A percentile compares a stretch with the other conserved stretches of the same genome.
These are phyloP conservation scores for Alternaria tenuissima DNA, from an alignment of 2,329 filamentous ascomycete species.

Conservation along the genomic window DNA sequence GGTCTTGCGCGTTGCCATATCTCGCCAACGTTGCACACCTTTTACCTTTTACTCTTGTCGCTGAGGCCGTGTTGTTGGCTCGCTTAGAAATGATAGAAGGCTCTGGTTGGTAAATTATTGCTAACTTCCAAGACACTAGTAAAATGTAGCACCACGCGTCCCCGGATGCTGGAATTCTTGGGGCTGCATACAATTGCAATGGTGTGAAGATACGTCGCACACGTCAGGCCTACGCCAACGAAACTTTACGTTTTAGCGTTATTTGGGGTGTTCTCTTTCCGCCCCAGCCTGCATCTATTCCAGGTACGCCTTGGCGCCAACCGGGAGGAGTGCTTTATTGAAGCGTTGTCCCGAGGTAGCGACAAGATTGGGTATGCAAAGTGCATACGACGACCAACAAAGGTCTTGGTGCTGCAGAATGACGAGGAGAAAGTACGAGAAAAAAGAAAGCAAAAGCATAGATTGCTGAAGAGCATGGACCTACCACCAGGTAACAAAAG, in stretches of 20 bases:
- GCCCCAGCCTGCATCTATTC: background rate
- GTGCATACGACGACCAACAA: background rate
- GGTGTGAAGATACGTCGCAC: background rate
- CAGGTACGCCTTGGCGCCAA: constrained; percentile 1
- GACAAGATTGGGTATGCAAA: background rate
- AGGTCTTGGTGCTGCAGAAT: background rate
- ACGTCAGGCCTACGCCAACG: background rate
- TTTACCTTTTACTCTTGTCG: background rate
- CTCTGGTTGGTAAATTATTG: background rate
- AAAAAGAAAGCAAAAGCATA: background rate
- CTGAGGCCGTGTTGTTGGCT: background rate
- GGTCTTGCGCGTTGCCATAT: background rate
- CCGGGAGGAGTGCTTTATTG: background rate
- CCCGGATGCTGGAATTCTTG: background rate
- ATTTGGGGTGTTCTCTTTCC: background rate
- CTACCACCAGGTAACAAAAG: background rate
- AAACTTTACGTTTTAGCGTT: background rate
- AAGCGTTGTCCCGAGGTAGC: background rate
- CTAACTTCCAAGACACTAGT: background rate
- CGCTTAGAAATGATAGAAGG: background rate
- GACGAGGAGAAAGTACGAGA: background rate
- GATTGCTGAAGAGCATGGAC: background rate
- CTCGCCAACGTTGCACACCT: background rate
- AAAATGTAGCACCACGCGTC: background rate
- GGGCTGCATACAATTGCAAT: background rate